Evolutionary conservation across 1,284 basidiomycete genomes (phyloP).

Genomic region (Microbotryum violaceum): DNA sequence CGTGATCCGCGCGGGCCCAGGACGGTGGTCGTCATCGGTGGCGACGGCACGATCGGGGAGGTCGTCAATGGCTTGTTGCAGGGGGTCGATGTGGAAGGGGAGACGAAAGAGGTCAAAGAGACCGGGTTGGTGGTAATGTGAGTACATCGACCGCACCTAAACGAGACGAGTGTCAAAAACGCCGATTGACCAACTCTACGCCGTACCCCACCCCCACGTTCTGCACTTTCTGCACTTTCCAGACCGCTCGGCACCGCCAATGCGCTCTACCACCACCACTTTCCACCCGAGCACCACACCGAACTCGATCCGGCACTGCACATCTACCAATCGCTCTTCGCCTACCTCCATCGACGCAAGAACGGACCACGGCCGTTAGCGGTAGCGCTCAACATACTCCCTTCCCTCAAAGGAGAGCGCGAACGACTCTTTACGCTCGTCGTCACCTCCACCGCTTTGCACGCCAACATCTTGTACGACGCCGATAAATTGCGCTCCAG

Average conservation of each 20-base stretch:
- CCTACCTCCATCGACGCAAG: slow-evolving; percentile 47
- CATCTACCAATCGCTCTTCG: slow-evolving; percentile 49
- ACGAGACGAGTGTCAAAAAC: no score
- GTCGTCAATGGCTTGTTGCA: slow-evolving; percentile 55
- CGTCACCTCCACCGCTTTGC: slow-evolving; percentile 56
- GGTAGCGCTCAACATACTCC: slow-evolving; percentile 58
- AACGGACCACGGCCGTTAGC: slow-evolving; percentile 47
- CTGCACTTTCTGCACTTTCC: no score
- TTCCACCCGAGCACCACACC: slow-evolving; percentile 52
- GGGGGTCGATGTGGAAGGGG: slow-evolving; percentile 19
- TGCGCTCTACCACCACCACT: slow-evolving; percentile 61
- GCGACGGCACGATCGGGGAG: slow-evolving; percentile 86
- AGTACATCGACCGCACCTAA: not conserved
- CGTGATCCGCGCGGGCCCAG: slow-evolving; percentile 18
- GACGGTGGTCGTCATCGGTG: slow-evolving; percentile 44
- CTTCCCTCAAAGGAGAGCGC: slow-evolving; percentile 39
- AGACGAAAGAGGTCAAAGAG: slow-evolving; percentile 30
- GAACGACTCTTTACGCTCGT: slow-evolving; percentile 40
- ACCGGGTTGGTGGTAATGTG: slow-evolving; percentile 8
- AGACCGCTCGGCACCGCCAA: slow-evolving; percentile 86
- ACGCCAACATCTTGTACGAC: slow-evolving; percentile 73
- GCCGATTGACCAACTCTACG: no score
- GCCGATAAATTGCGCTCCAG: slow-evolving; percentile 64
- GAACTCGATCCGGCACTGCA: not conserved
- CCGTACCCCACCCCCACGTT: no score